phyloP scores from a whole-genome alignment of 805 yeast genomes.

The Gaillardinia entomophila region DNA sequence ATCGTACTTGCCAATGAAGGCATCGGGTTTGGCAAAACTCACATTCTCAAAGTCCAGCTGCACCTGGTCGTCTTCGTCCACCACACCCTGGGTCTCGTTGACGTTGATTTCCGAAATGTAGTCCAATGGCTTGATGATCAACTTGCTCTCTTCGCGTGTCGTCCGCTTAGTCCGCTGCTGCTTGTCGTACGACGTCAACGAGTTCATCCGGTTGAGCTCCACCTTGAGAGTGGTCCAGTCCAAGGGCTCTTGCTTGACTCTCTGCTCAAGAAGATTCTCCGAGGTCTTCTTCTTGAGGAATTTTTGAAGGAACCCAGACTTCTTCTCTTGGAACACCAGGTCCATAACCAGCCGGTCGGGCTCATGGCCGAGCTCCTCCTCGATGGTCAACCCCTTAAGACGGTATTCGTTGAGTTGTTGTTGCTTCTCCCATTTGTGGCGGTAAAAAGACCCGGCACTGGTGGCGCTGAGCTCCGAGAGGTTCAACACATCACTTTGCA shows the following conservation, averaged over 20 bases:
- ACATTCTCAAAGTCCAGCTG: constrained; percentile 1
- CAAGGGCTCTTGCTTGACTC: constrained; percentile 37
- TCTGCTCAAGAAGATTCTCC: constrained; percentile 31
- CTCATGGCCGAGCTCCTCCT: constrained; percentile 10
- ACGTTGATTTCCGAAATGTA: constrained; percentile 36
- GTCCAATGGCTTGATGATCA: constrained; percentile 39
- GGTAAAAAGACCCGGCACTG: constrained; percentile 77
- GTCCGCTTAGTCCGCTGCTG: constrained; percentile 62
- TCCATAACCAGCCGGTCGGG: constrained; percentile 25
- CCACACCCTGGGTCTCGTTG: constrained; percentile 27
- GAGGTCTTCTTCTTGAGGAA: constrained; percentile 27
- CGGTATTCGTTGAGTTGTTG: constrained; percentile 14
- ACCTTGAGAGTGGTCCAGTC: constrained; percentile 26
- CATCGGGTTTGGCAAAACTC: constrained; percentile 21
- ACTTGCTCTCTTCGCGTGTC: constrained; percentile 28
- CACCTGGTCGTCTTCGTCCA: constrained; percentile 2
- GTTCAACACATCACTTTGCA: constrained; percentile 42
- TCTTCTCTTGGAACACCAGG: constrained; percentile 36
- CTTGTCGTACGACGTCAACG: constrained; percentile 63
- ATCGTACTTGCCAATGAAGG: constrained; percentile 25
- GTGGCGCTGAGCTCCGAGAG: constrained; percentile 79
- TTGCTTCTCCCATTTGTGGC: constrained; percentile 56
- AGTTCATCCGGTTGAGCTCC: constrained; percentile 58
- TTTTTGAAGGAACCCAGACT: constrained; percentile 38
- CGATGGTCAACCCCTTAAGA: constrained; percentile 15